A percentile compares a stretch with the other conserved stretches of the same genome.
Conservation (phyloP, 176 grass and related monocot genomes). For the Microstegium vimineum region DNA sequence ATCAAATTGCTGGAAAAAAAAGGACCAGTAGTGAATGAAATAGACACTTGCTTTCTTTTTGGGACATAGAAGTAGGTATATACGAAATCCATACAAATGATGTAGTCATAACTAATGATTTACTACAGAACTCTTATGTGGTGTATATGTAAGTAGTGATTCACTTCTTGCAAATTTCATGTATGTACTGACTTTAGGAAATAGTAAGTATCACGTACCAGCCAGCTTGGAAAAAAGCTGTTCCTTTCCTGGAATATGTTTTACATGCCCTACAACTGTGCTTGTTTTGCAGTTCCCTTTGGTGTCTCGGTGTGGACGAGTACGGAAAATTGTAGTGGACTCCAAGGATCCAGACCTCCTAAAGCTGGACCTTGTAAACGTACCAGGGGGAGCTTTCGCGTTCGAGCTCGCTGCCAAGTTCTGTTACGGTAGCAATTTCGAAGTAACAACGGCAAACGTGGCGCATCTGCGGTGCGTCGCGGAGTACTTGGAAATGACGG, state of each 20-base stretch:
- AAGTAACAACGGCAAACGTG: constrained; percentile 59
- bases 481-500: constrained; percentile 86
- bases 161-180: too few relatives aligned
- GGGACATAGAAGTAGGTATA: too few relatives aligned
- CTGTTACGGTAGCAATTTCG: constrained; percentile 77
- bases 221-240: too few relatives aligned
- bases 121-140: neutral
- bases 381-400: constrained; percentile 69
- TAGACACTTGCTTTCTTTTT: neutral
- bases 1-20: neutral
- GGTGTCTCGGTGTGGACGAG: constrained; percentile 53
- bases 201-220: too few relatives aligned
- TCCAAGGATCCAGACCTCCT: constrained; percentile 39
- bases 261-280: neutral
- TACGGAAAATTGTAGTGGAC: constrained; percentile 42
- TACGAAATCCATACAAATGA: too few relatives aligned
- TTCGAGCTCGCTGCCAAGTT: constrained; percentile 79
- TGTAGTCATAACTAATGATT: neutral
- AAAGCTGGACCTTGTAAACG: constrained; percentile 54
- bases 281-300: constrained; percentile 58
- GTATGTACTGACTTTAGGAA: too few relatives aligned
- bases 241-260: neutral
- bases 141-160: neutral
- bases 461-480: constrained; percentile 68
- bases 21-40: neutral